Base-by-base conservation (phyloP, 768 basidiomycete genomes). In the Trametes gibbosa region DNA sequence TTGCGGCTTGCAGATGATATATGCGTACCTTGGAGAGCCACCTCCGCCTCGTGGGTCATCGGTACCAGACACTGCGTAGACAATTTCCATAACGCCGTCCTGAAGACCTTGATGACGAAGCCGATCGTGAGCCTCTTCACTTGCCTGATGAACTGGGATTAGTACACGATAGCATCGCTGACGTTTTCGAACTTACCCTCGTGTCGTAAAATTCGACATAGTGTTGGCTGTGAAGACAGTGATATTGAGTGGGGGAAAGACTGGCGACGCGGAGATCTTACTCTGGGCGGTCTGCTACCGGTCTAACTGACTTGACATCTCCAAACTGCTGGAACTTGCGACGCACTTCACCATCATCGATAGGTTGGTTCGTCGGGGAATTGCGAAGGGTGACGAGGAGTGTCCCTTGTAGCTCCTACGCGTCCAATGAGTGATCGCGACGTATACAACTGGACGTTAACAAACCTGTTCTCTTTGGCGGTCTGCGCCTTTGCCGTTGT, bases 171-270 rank as follows among this genome's bases (percentile, higher is more conserved):
- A 27, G 21, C n/a, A n/a, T 40, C 1, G 2, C 21, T 39, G 48
- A 4, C 45, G 37, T 5, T 35, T 14, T 37, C 9, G 19, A 6
- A 65, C 85, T 71, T 63, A 90, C 93, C 70, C 93, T 77, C 23
- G 83, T 91, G 69, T 99, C 97, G 69, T 87, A 99, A 69, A 86
- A 95, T 70, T 98, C 95, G n/a, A 98, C 89, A 63, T 91, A 86
- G 58, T 91, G 87, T 66, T 92, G 90, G 65, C 94, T 98, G 59
- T 8, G 27, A n/a, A 7, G 37, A 25, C 12, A 51, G 37, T 43
- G 19, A 39, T 62, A n/a, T 66, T 59, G 25, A 52, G 57, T 17
- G 50, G 19, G 3, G n/a, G 23, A 45, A 46, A 25, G 40, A 27
- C 3, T 35, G 3, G 21, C 5, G 24, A 13, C 41, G 40, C 23